Evolutionary conservation across 768 basidiomycete species (phyloP).

Genomic region (Lyophyllum shimeji): DNA sequence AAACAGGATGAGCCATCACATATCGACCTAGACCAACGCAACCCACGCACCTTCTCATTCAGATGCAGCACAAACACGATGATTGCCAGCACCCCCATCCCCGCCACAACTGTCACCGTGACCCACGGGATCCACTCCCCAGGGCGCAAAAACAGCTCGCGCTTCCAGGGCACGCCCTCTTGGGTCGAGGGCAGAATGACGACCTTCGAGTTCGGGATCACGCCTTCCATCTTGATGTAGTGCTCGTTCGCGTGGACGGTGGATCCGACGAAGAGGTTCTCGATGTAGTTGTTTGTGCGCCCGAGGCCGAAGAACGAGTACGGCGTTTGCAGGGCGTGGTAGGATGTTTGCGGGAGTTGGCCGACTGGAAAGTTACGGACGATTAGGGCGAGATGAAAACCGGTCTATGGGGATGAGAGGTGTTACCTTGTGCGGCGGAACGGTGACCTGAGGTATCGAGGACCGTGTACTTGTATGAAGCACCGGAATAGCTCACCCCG

Average conservation of each 20-base stretch:
- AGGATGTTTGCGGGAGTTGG: slow-evolving; percentile 91
- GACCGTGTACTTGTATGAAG: slow-evolving; percentile 96
- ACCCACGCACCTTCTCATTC: slow-evolving; percentile 79
- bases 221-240: slow-evolving; percentile 92
- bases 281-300: slow-evolving; percentile 98
- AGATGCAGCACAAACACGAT: slow-evolving; percentile 87
- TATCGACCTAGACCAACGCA: slow-evolving; percentile 2
- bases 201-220: slow-evolving; percentile 96
- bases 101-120: slow-evolving; percentile 78
- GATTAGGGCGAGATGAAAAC: slow-evolving; percentile 4
- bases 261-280: slow-evolving; percentile 95
- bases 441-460: slow-evolving; percentile 87
- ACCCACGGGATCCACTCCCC: slow-evolving; percentile 99
- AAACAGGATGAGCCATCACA: slow-evolving; percentile 1
- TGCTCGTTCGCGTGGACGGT: slow-evolving; percentile 72
- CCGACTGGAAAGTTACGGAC: slow-evolving; percentile 51
- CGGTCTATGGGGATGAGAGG: slow-evolving; percentile 6
- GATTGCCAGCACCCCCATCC: slow-evolving; percentile 69
- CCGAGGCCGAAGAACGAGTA: slow-evolving; percentile 97
- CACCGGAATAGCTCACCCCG: slow-evolving; percentile 92
- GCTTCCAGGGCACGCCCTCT: slow-evolving; percentile 70
- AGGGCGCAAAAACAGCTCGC: slow-evolving; percentile 87
- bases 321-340: slow-evolving; percentile 86
- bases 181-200: slow-evolving; percentile 82
- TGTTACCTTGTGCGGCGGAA: slow-evolving; percentile 82